A percentile compares a stretch with the other conserved stretches of the same genome.
phyloP scores from a whole-genome alignment of 179 eudicot species.

The Silene noctiflora region DNA sequence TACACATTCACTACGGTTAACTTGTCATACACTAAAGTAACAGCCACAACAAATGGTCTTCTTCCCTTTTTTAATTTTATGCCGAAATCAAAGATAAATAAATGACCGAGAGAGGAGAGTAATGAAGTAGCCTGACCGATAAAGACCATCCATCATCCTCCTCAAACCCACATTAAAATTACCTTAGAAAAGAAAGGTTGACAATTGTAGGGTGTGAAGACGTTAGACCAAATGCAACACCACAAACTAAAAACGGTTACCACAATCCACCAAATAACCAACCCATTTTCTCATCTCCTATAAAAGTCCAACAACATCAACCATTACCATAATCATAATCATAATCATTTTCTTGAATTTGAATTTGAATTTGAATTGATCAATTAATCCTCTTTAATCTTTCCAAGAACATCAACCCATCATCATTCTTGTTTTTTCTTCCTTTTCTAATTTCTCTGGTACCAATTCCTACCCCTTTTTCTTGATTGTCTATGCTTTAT shows the following conservation, averaged over 20 bases:
- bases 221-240: neutral
- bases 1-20: too few species aligned
- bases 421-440: neutral
- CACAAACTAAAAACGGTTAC: neutral
- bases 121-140: too few species aligned
- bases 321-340: neutral
- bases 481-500: neutral
- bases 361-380: too few species aligned
- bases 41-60: too few species aligned
- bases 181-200: neutral
- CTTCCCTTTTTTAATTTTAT: too few species aligned
- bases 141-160: too few species aligned
- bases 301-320: neutral
- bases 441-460: too few species aligned
- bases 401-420: neutral
- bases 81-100: too few species aligned
- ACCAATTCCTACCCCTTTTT: too few species aligned
- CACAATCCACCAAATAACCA: neutral
- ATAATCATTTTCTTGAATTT: neutral
- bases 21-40: too few species aligned
- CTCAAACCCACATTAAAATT: too few species aligned
- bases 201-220: neutral
- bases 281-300: neutral
- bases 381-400: neutral
- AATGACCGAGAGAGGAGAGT: too few species aligned